Conservation (phyloP, 75 land plant genomes). For the Selaginella tamariscina region DNA sequence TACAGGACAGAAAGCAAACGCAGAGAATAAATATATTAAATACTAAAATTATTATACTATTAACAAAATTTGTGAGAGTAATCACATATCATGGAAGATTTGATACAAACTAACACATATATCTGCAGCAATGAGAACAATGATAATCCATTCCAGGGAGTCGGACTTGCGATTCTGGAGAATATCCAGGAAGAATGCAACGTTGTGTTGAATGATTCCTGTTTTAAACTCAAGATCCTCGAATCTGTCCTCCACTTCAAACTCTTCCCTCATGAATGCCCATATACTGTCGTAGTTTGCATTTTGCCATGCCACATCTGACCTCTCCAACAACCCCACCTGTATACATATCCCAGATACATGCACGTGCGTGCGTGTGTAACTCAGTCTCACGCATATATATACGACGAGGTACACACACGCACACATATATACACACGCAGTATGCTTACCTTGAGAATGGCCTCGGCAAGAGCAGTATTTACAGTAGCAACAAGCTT, state of each 20-base stretch:
- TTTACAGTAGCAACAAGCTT: constrained; percentile 8
- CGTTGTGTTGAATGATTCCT: constrained; percentile 5
- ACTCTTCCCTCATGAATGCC: not conserved
- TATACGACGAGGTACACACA: too few species aligned
- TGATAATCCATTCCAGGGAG: constrained; percentile 6
- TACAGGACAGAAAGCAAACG: too few species aligned
- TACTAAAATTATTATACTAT: too few species aligned
- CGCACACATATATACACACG: too few species aligned
- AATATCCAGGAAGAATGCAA: constrained; percentile 9
- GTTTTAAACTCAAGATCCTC: not conserved
- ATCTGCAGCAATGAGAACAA: not conserved
- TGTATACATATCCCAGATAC: too few species aligned
- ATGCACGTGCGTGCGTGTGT: too few species aligned
- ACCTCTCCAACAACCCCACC: constrained; percentile 8
- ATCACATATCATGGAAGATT: not conserved
- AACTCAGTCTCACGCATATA: too few species aligned
- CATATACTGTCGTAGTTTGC: constrained; percentile 7
- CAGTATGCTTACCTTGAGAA: too few species aligned
- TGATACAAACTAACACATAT: constrained; percentile 10
- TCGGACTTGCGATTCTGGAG: constrained; percentile 5
- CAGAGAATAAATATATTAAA: too few species aligned
- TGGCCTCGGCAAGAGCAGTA: not conserved
- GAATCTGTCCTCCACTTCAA: not conserved
- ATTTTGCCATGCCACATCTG: constrained; percentile 9
- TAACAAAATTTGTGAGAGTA: too few species aligned